Evolutionary conservation across 768 basidiomycete genomes (phyloP), one percentile per base, ranked within the genome.

Genomic region (Boletellus sp.): DNA sequence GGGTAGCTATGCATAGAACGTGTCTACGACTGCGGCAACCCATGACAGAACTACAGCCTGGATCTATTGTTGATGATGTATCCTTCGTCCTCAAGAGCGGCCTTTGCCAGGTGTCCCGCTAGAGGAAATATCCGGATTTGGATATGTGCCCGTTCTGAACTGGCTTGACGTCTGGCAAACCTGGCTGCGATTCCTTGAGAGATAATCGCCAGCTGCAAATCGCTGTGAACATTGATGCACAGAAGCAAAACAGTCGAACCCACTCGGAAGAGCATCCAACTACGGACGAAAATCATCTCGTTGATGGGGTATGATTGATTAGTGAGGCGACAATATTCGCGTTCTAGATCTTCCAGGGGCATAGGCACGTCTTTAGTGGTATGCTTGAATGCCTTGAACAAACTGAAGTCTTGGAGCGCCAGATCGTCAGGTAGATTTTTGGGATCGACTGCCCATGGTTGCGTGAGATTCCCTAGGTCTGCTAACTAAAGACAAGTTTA

Each of bases 121-220:
- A 81, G 53, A 13, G 79, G 83, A 67, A 89, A 90, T 9, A 74
- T 60, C 1, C 50, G 46, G 11, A 45, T 51, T 35, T 77, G 73
- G 41, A 75, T 53, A 38, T 68, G 71, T 7, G 93, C 93, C 37
- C 74, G 72, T 65, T 92, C 91, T 0, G 92, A 94, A 63, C 89
- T 94, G 4, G 93, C 92, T 67, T 96, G 93, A 17, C 90, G 81
- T 22, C 85, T 77, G 1, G 91, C 90, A 45, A 80, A 81, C 38
- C 93, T 80, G 26, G 93, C 93, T 2, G 93, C 89, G 54, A 96
- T 93, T 4, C 93, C 93, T 70, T 96, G 93, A 1, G 81, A 72
- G 56, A 96, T 94, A 51, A 95, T 77, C 0, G 90, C 77, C 22
- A 88, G 68, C 88, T 88, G 56, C 16, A 42, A 16, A 52, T 43